Base-by-base conservation (phyloP, 148 eudicot genomes). In the Persicaria maculosa region DNA sequence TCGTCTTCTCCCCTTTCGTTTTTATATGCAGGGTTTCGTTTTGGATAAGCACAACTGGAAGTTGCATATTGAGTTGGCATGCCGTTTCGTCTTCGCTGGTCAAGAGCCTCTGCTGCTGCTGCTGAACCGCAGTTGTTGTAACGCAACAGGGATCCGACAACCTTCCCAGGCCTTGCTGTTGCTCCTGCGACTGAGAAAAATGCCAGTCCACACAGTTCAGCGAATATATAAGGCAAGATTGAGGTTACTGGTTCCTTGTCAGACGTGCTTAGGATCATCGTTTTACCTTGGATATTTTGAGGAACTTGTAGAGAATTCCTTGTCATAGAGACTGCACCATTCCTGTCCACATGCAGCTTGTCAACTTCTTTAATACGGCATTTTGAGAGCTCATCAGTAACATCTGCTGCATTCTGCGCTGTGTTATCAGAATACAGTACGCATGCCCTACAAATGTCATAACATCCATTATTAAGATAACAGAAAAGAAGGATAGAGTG, bases 91-190 rank as follows among this genome's bases (percentile, higher is more conserved):
- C 91, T 83, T 71, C 79, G 81, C 52, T 86, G 92, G 61, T 93
- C 97, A 72, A 77, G 80, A 44, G 79, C 78, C 11, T 77, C 77
- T 8, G 74, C 62, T 61, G 85, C 79, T 50, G 82, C 83, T 53
- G 88, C 84, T 53, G 87, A 83, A 75, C 90, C 92, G 50, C 90
- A 82, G 61, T 87, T 88, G 81, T 81, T 86, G 82, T 89, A 91
- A 47, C 92, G 85, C 74, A 88, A 45, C 25, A 85, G 82, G 0
- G 90, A 84, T 15, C 90, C 81, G 2, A 89, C 84, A 6, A 84
- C 91, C 77, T 89, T 93, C 59, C 93, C 98, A 36, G 98, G 93
- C 78, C 97, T 91, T 12, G 91, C 93, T 80, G 87, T 90, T 72
- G 74, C 85, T 45, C 93, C 93, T 76, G 47, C 44, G 5, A 17